Evolutionary conservation across 2,329 filamentous ascomycete species (phyloP), one percentile per base, ranked within the genome.

Genomic region (Colletotrichum horii): DNA sequence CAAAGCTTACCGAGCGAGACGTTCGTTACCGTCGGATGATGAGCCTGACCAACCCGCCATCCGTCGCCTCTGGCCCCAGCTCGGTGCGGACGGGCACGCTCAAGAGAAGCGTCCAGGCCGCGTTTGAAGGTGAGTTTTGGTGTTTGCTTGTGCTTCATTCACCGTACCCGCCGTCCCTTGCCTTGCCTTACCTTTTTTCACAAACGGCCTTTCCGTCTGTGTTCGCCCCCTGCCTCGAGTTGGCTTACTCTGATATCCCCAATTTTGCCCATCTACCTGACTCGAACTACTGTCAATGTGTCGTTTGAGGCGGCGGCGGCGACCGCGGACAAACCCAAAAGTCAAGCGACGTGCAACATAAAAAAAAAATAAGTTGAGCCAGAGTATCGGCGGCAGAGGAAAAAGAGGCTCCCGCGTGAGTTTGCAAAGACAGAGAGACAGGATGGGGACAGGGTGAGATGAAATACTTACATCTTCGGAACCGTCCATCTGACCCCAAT

Each of bases 61-160:
- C 89, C 78, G 88, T 82, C 77, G 84, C 87, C 43, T 88, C 88
- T 79, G 88, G 87, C 66, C 86, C 89, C 69, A 85, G 85, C 55
- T 89, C 89, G 72, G 83, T 83, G 67, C 85, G 86, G 76, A 84
- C 83, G 75, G 78, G 78, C 66, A 85, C 84, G 32, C 83, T 91
- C 70, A 93, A 92, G 85, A 87, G 91, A 80, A 91, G 87, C 78
- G 89, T 91, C 71, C 90, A 92, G 82, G 87, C 90, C 76, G 88
- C 89, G 48, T 92, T 92, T 85, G 90, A 92, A 84, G 91, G 91
- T 91, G 87, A 80, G 86, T 82, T 77, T 71, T 56, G 64, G 66
- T 71, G 65, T 75, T 71, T 77, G 67, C 70, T 77, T 70, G 58
- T 55, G 64, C 52, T 56, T 52, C 65, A n/a, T 38, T 43, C 61